Evolutionary conservation across 805 yeast genomes (phyloP), one percentile per base, ranked within the genome.

Genomic region (Starmerella scarabaei): DNA sequence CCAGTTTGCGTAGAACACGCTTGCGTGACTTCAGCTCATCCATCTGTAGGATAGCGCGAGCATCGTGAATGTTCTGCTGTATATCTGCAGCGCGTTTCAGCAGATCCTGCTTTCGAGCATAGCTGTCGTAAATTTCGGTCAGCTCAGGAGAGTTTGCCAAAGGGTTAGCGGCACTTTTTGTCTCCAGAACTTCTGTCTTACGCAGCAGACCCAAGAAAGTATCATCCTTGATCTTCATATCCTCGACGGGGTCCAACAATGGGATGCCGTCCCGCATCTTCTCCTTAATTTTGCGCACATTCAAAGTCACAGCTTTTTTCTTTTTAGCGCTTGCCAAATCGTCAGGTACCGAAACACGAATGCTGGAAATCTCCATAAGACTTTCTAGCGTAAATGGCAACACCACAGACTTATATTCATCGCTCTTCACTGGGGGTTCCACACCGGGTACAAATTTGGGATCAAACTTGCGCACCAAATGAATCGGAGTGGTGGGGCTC

Each of bases 1-100:
- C 96, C 29, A 91, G 70, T 55, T 95, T 75, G 59, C 97, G 75
- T 52, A 91, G 66, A 1, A 93, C 97, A 53, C 97, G 71, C 60
- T 85, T 88, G 53, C 98, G 78, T 56, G 82, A 83, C 58, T 81
- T 84, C 55, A 91, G 69, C 59, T 91, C 97, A 57, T 91, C 97
- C 55, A 91, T 66, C 61, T 91, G 98, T 50, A 88, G 77, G 15
- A 91, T 85, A 0, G 96, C 80, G 56, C 82, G 85, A 0, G 94
- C 91, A 44, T 84, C 88, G 33, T 68, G 63, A 30, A 88, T 79
- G 56, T 80, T 76, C 21, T 69, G 70, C 50, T 75, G 74, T 29
- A 80, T 58, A 4, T 61, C 61, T 50, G 75, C 74, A 37, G 82
- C 75, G 41, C 77, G 69, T 12, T 65, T 65, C 42, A 70, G 72